phyloP scores from a whole-genome alignment of 2,329 filamentous ascomycete species.

The Fusarium phyllophilum region DNA sequence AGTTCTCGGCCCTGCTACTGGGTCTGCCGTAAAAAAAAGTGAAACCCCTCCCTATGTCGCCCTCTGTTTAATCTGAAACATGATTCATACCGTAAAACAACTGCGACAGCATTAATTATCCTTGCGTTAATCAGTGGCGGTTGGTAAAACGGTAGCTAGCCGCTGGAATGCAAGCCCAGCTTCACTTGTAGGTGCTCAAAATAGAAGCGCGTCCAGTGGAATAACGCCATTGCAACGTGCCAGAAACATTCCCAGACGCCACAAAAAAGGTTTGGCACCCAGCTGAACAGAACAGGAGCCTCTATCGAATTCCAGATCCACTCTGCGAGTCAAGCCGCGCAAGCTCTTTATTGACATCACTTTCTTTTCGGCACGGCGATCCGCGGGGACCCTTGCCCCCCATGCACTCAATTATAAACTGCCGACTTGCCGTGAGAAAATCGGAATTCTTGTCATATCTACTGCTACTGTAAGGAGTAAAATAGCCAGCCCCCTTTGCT shows the following conservation, averaged over 20 bases:
- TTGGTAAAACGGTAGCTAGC: not conserved
- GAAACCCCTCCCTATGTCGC: not conserved
- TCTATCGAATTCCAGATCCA: not conserved
- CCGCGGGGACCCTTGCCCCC: not conserved
- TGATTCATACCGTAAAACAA: conserved; percentile 6
- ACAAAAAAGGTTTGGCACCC: not conserved
- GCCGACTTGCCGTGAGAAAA: not conserved
- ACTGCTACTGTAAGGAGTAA: not conserved
- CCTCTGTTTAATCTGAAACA: conserved; percentile 3
- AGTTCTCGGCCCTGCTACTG: not conserved
- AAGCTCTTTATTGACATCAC: conserved; percentile 11
- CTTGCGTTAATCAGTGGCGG: not conserved
- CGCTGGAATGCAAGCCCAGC: not conserved
- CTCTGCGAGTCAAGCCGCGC: conserved; percentile 9
- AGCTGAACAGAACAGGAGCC: not conserved
- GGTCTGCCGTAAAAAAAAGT: conserved; percentile 5
- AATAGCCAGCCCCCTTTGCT: not conserved
- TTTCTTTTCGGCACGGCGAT: conserved; percentile 4
- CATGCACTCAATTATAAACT: not conserved
- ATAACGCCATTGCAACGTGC: not conserved
- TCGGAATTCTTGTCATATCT: not conserved
- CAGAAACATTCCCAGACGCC: not conserved
- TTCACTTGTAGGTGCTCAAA: not conserved
- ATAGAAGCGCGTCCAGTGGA: not conserved
- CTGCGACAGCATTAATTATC: not conserved